Base-by-base conservation (phyloP, 352 stramenopile species). In the Globisporangium takayamanum region DNA sequence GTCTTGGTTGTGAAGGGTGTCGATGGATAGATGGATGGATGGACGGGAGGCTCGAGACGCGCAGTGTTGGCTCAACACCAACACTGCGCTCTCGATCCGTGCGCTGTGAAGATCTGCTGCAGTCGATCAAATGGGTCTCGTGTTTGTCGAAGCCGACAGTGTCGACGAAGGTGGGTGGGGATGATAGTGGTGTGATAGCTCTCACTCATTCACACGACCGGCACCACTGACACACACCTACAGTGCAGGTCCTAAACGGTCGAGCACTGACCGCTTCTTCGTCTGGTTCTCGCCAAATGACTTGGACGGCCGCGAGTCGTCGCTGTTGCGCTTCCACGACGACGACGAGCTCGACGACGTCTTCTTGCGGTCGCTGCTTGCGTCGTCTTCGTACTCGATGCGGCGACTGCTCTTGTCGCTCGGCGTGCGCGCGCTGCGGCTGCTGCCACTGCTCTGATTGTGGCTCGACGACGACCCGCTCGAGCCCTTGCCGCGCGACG, bases 211-310 rank as follows among this genome's bases (percentile, higher is more conserved):
- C 39, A 44, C 37, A 44, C 37, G 37, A 44, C 37, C 14, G 37
- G 37, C 14, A 8, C 14, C 14, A 14, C 14, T 20, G 15, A 16
- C 39, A 6, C 20, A 3, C 26, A 3, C 7, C 55, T 76, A 89
- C 33, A 92, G 30, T 12, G 80, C 81, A n/a, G 84, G 84, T 2
- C 84, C 84, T 46, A 94, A 76, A 20, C 84, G 80, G 47, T 94
- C 84, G 16, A 94, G 69, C 26, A 94, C 84, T 1, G 84, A 94
- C 16, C 76, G 69, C 72, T 94, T 94, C 72, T 94, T 94, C 50
- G 70, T 52, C 41, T 85, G 80, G 26, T 60, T 66, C 18, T 89
- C 80, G 30, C 74, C 70, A 28, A 75, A 77, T n/a, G 70, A 68
- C 51, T 84, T 80, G 47, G 68, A 65, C 26, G 41, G 52, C 37